Percentiles rank a stretch among this genome's conserved stretches.
These are phyloP conservation scores for Cystobasidium tubakii DNA, from an alignment of 768 basidiomycete genomes.

Conservation along the genomic window DNA sequence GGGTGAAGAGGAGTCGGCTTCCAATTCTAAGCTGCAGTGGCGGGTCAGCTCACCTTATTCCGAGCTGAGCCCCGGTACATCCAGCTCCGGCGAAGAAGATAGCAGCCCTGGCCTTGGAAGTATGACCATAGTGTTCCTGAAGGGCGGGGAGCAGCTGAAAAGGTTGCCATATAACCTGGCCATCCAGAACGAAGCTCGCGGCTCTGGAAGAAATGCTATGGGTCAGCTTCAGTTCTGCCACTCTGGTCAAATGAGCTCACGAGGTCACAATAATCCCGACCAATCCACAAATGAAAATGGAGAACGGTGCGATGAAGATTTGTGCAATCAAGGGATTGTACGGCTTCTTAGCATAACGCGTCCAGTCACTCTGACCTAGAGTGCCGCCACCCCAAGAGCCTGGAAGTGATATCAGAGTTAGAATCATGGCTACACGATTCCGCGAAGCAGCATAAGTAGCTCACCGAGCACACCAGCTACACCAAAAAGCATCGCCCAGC, in stretches of 20 bases:
- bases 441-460: conserved; percentile 35
- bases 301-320: conserved; percentile 42
- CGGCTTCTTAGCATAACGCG: conserved; percentile 38
- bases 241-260: conserved; percentile 4
- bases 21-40: neutral
- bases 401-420: conserved; percentile 16
- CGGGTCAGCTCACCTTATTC: conserved; percentile 19
- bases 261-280: conserved; percentile 44
- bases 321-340: conserved; percentile 33
- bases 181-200: conserved; percentile 20
- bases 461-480: conserved; percentile 40
- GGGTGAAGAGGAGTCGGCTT: neutral
- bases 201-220: neutral
- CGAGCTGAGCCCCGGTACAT: conserved; percentile 30
- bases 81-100: conserved; percentile 41
- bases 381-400: conserved; percentile 42
- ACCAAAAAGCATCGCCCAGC: neutral
- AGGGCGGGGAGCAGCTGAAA: conserved; percentile 40
- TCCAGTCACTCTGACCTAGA: conserved; percentile 43
- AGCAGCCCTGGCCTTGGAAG: conserved; percentile 43
- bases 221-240: neutral
- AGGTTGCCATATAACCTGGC: conserved; percentile 18
- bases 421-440: no score
- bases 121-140: conserved; percentile 40
- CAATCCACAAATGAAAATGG: conserved; percentile 39